Evolutionary conservation across 441 rosid genomes (phyloP).

Genomic region (Metrosideros polymorpha): DNA sequence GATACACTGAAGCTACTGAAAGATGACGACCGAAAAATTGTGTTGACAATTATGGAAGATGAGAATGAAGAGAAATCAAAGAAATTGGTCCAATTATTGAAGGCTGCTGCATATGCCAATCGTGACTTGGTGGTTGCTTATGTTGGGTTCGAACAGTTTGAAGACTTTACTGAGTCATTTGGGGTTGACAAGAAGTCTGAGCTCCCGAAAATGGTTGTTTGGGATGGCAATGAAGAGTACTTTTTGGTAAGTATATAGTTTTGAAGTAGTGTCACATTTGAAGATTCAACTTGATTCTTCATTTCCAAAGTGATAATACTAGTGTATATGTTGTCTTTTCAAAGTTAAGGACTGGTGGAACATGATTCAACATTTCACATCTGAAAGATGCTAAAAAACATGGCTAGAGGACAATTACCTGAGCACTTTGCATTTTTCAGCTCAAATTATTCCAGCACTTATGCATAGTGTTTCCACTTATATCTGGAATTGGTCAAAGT

Average conservation of each 20-base stretch:
- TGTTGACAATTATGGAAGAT: constrained; percentile 62
- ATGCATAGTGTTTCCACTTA: background rate
- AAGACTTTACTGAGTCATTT: constrained; percentile 69
- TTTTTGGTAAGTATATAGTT: constrained; percentile 37
- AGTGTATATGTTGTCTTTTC: background rate
- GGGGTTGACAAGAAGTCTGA: constrained; percentile 35
- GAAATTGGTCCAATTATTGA: constrained; percentile 49
- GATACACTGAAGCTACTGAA: constrained; percentile 63
- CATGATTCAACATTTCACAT: background rate
- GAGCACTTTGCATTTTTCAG: background rate
- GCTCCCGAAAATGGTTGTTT: constrained; percentile 73
- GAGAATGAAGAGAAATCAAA: constrained; percentile 52
- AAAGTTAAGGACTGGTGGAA: background rate
- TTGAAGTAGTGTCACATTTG: background rate
- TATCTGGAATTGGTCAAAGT: background rate
- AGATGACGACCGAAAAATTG: constrained; percentile 75
- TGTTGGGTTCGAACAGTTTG: constrained; percentile 73
- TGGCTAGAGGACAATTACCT: background rate
- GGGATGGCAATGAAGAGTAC: constrained; percentile 78
- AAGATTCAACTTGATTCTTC: background rate
- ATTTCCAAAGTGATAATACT: background rate
- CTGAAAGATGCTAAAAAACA: background rate
- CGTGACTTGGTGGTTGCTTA: constrained; percentile 80
- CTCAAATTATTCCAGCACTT: background rate
- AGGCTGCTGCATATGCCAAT: constrained; percentile 92